Evolutionary conservation across 106 monocot species (phyloP), one percentile per base, ranked within the genome.

Genomic region (Agapanthus africanus): DNA sequence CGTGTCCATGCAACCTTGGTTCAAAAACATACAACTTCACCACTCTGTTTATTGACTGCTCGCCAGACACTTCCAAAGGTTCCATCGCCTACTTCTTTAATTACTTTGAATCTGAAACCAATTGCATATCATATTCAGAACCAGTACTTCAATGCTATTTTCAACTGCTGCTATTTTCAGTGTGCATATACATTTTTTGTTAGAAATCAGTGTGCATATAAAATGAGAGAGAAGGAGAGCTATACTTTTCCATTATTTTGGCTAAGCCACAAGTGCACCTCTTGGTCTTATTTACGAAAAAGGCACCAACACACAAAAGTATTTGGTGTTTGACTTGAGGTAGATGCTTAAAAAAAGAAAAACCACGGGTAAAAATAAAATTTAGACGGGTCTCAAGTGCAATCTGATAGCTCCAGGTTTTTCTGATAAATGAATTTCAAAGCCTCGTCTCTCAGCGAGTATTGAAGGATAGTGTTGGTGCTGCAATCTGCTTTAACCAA

Each of bases 51-150:
- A 72, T 83, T 83, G 70, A 86, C 63, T 42, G 90, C 90, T 56
- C 83, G 71, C 85, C 85, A 90, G 31, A 90, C 90, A 74, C 67
- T 85, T 57, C 90, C 90, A 71, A 90, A 90, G 9, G 90, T 86
- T 50, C 90, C 90, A 65, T 90, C 90, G 66, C 90, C 90, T 72
- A 90, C 90, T 85, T 90, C 90, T 51, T 86, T 90, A n/a, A 90
- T 90, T 56, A 90, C 44, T 50, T 73, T 76, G 64, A 85, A 90
- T 73, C 90, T 86, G 46, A 4, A 5, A 25, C 30, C 25, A 25
- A 33, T 39, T 22, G 16, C 1, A 33, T 15, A 49, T 34, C 32
- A 50, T 50, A 18, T 49, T 50, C 31, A 49, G 32, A 39, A 65
- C 7, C 64, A 65, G 23, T 25, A 40, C 38, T 25, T 11, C 14